A percentile compares a stretch with the other conserved stretches of the same genome.
phyloP scores from a whole-genome alignment of 805 yeast genomes.

The Alloascoidea hylecoeti region DNA sequence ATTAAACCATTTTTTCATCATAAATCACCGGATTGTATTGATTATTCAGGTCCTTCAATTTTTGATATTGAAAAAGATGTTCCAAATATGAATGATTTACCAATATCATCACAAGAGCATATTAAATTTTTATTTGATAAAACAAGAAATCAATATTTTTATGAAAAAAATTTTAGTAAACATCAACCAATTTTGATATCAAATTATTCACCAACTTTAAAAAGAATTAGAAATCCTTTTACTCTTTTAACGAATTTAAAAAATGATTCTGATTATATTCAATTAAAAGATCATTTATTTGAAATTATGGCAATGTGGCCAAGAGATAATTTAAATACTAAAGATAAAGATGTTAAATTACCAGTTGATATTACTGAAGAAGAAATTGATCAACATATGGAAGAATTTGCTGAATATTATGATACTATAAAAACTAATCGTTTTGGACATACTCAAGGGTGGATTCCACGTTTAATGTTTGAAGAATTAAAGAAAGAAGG shows the following conservation, averaged over 20 bases:
- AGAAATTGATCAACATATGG: conserved; percentile 42
- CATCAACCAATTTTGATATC: conserved; percentile 57
- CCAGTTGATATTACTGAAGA: conserved; percentile 51
- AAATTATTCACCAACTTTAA: conserved; percentile 69
- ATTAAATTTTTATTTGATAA: conserved; percentile 77
- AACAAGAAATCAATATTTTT: conserved; percentile 81
- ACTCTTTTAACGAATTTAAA: conserved; percentile 44
- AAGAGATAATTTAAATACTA: neutral
- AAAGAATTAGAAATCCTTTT: conserved; percentile 55
- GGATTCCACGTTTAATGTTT: conserved; percentile 94
- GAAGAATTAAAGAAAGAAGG: conserved; percentile 56
- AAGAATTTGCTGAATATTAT: conserved; percentile 53
- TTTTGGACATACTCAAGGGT: conserved; percentile 82
- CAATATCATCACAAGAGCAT: conserved; percentile 63
- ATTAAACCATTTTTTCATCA: conserved; percentile 75
- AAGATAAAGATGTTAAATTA: conserved; percentile 16
- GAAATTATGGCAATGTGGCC: conserved; percentile 15
- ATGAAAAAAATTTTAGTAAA: conserved; percentile 55
- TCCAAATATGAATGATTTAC: conserved; percentile 51
- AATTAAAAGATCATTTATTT: conserved; percentile 15
- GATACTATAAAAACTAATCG: conserved; percentile 56
- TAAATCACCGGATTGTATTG: conserved; percentile 69
- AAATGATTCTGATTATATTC: conserved; percentile 30
- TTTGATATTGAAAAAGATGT: conserved; percentile 64
- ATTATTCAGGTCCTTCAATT: conserved; percentile 74